A percentile compares a stretch with the other conserved stretches of the same genome.
These are phyloP conservation scores for Perkinsus marinus DNA, from an alignment of 169 alveolate species.

Conservation along the genomic window DNA sequence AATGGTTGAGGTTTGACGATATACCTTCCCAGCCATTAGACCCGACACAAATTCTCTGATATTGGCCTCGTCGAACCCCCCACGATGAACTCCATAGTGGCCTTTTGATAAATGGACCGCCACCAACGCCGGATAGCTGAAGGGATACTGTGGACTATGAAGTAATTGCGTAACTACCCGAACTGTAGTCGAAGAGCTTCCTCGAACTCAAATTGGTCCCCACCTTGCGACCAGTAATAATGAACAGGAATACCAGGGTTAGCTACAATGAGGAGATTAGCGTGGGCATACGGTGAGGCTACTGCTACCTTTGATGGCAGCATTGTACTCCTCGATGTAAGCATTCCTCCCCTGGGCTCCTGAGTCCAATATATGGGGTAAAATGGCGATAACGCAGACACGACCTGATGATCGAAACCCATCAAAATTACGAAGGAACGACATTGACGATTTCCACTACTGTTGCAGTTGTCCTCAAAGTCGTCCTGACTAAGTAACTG, in stretches of 20 bases:
- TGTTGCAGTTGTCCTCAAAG: slow-evolving; percentile 37
- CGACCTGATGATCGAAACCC: slow-evolving; percentile 12
- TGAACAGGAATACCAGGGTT: slow-evolving; percentile 52
- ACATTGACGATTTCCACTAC: not conserved
- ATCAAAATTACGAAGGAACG: not conserved
- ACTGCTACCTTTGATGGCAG: not conserved
- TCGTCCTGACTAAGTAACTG: slow-evolving; percentile 21
- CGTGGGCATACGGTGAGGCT: no score
- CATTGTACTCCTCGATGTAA: not conserved
- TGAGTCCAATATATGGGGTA: slow-evolving; percentile 74
- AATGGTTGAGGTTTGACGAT: not conserved
- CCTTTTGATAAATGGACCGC: not conserved
- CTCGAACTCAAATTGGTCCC: slow-evolving; percentile 64
- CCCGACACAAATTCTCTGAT: not conserved
- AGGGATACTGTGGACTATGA: no score
- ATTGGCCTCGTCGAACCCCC: not conserved
- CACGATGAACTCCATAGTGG: not conserved
- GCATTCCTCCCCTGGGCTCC: slow-evolving; percentile 52
- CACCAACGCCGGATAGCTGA: slow-evolving; percentile 1
- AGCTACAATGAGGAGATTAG: slow-evolving; percentile 48
- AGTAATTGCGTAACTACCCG: no score
- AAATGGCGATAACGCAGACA: slow-evolving; percentile 62
- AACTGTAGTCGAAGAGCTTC: slow-evolving; percentile 51
- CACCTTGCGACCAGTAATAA: slow-evolving; percentile 73
- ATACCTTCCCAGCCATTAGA: not conserved